Base-by-base conservation (phyloP, 768 basidiomycete genomes). In the Amanita inopinata region DNA sequence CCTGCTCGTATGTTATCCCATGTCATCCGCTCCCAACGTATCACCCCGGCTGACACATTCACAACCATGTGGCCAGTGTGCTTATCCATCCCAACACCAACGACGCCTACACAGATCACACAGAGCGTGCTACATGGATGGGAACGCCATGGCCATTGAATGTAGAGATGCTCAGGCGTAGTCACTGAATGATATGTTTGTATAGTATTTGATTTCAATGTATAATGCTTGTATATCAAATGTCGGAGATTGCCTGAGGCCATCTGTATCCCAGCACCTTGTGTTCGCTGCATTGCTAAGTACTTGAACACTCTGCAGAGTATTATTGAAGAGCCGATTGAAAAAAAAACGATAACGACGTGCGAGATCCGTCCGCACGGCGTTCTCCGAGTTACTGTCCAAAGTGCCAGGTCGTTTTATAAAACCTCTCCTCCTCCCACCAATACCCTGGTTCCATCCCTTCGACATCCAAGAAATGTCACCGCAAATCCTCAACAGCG, bases 31-130 rank as follows among this genome's bases (percentile, higher is more conserved):
- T n/a, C n/a, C n/a, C n/a, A n/a, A n/a, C n/a, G n/a, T n/a, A n/a
- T n/a, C n/a, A n/a, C n/a, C n/a, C n/a, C n/a, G n/a, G n/a, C n/a
- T n/a, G n/a, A n/a, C n/a, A n/a, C n/a, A n/a, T n/a, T n/a, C n/a
- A n/a, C n/a, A n/a, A n/a, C n/a, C n/a, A n/a, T n/a, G n/a, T n/a
- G n/a, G 20, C 19, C 50, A 83, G 82, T 11, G 78, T 85, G 18
- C 63, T 83, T 5, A 61, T 85, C 48, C 82, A 85, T 59, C 83
- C 82, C 0, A 83, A 84, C 57, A 83, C 83, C 3, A 63, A 65
- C 17, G 60, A 83, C 47, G 15, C 61, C 1, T 63, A 64, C 52
- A 70, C 49, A 49, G 82, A 83, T 50, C 83, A 84, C 43, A 74
- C 77, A 0, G 77, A 82, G 50, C 61, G 73, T 5, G 67, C 66